Evolutionary conservation across 257 asterid genomes (phyloP), one percentile per base, ranked within the genome.

Genomic region (Cordia subcordata): DNA sequence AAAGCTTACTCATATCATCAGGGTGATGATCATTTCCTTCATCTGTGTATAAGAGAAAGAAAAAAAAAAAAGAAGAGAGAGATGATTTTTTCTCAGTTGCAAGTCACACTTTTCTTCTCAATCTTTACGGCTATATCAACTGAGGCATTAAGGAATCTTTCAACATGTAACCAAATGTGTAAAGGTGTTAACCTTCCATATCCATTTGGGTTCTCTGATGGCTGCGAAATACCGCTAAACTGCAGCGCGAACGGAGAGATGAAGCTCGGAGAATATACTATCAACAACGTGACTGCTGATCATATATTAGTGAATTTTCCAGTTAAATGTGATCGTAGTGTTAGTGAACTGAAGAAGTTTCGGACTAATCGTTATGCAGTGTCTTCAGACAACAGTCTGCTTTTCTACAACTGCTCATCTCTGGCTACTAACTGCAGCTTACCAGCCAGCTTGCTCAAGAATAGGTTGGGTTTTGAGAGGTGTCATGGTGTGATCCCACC

Each of bases 191-290:
- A 42, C 15, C 77, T 89, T 13, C 75, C 68, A 1, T 79, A 77
- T 52, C 96, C 96, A 0, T 86, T 89, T 55, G 96, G 96, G 4
- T 86, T 89, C 77, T 73, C 91, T 0, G 49, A 68, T 0, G 81
- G 75, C 10, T 84, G 91, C 33, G 11, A 33, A 23, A 86, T 89
- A 72, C 82, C 27, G 62, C 65, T 89, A 46, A 33, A 72, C 33
- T 84, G 90, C 27, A 61, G 62, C 53, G 22, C 15, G n/a, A 57
- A 58, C 11, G 77, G 81, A 33, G 63, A 22, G 5, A 61, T 76
- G 22, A 20, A 32, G 67, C 65, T 89, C 16, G 84, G 85, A 15
- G 61, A 49, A 53, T 82, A 70, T 38, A 8, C 8, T 12, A 79
- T 86, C 44, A 73, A 49, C 17, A 84, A 82, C 49, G 57, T 84